phyloP scores from a whole-genome alignment of 441 rosid genomes.

The Codiaeum variegatum region DNA sequence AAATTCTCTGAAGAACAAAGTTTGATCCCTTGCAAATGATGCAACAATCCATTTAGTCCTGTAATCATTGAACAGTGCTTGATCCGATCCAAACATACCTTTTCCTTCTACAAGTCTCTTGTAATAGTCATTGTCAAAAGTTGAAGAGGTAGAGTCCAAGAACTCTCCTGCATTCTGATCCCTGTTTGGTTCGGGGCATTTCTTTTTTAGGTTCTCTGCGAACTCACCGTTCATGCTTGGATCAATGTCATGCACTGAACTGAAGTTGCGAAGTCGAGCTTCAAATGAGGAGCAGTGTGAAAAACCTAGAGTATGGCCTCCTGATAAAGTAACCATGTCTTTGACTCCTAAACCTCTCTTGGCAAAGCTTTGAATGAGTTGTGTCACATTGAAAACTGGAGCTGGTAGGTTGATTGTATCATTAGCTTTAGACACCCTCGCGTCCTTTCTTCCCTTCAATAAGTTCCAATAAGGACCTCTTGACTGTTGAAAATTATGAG shows the following conservation, averaged over 20 bases:
- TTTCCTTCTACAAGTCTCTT: slow-evolving; percentile 45
- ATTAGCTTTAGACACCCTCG: slow-evolving; percentile 51
- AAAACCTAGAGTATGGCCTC: slow-evolving; percentile 70
- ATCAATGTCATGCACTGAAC: slow-evolving; percentile 48
- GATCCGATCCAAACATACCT: slow-evolving; percentile 68
- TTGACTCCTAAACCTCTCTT: slow-evolving; percentile 60
- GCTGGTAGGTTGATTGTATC: slow-evolving; percentile 63
- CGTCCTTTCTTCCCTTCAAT: slow-evolving; percentile 71
- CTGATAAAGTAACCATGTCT: slow-evolving; percentile 76
- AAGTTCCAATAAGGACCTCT: slow-evolving; percentile 69
- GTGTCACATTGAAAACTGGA: slow-evolving; percentile 60
- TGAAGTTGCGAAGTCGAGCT: slow-evolving; percentile 53
- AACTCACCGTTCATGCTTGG: slow-evolving; percentile 50
- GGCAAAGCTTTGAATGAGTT: slow-evolving; percentile 67
- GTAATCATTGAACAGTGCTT: slow-evolving; percentile 41
- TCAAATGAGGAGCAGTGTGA: slow-evolving; percentile 77
- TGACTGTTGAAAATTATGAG: slow-evolving; percentile 33
- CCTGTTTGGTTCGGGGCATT: slow-evolving; percentile 42
- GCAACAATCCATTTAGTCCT: slow-evolving; percentile 63
- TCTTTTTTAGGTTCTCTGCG: slow-evolving; percentile 38
- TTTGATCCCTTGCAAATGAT: slow-evolving; percentile 50
- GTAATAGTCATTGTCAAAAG: slow-evolving; percentile 63
- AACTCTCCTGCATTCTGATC: slow-evolving; percentile 57
- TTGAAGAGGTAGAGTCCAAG: slow-evolving; percentile 53
- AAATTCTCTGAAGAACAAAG: slow-evolving; percentile 62